Base-by-base conservation (phyloP, 2,329 filamentous ascomycete species). In the Verticillium albo-atrum region DNA sequence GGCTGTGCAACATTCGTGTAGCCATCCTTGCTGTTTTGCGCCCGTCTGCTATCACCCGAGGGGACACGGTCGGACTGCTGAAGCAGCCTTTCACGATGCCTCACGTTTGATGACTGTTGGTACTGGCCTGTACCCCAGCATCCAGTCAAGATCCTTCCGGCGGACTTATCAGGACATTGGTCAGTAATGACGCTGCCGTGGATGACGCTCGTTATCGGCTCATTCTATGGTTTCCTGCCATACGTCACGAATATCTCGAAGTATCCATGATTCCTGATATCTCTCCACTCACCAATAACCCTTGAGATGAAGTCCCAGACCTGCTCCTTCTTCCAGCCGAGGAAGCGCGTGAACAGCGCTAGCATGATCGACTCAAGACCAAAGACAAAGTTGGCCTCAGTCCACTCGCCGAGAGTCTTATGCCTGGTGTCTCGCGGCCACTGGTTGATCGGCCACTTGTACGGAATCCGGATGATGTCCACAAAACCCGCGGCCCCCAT, bases 191-290 rank as follows among this genome's bases (percentile, higher is more conserved):
- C 42, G 42, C 42, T 12, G 9, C n/a, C n/a, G 7, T 20, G 10
- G 14, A 23, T 9, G 20, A 10, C 42, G 4, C 25, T 23, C 20
- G 20, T 12, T 6, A 9, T 23, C 25, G 17, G 12, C 42, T 14
- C 20, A 12, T 50, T 20, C 42, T 50, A 50, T 50, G 42, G 42
- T 23, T 25, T 50, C 47, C 58, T 62, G 12, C 63, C 63, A 58
- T 64, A 64, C 54, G 61, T 64, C 37, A 64, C 63, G 54, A 62
- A 77, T 71, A 76, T 68, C 14, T 73, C 71, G 69, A 74, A 76
- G 64, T 72, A 77, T 0, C 68, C 68, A 53, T 78, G 76, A 58
- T 74, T 70, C 61, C 64, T 69, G 62, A 75, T 56, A 26, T 72
- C 70, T 54, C 68, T 71, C 47, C 70, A 68, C 5, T 72, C 72